phyloP scores from a whole-genome alignment of 2,329 filamentous ascomycete species.

The Penicillium sp. region DNA sequence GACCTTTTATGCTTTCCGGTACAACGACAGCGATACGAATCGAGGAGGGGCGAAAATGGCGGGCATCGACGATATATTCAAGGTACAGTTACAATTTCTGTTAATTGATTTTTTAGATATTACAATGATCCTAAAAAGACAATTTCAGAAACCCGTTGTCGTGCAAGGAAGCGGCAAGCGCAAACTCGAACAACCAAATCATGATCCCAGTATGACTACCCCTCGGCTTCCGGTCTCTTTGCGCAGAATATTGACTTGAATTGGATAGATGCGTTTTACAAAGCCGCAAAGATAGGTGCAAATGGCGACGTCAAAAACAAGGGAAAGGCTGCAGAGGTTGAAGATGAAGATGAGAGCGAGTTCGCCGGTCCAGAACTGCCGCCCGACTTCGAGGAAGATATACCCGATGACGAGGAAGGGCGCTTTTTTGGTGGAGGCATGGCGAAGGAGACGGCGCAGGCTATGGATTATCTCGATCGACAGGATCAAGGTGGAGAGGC shows the following conservation, averaged over 20 bases:
- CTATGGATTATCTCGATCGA: conserved; percentile 81
- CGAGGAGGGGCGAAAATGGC: conserved; percentile 43
- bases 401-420: conserved; percentile 79
- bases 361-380: conserved; percentile 54
- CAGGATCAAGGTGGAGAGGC: conserved; percentile 54
- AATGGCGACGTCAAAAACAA: conserved; percentile 50
- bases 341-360: conserved; percentile 48
- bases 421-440: conserved; percentile 95
- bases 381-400: conserved; percentile 55
- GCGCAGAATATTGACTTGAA: conserved; percentile 16
- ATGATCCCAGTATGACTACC: conserved; percentile 45
- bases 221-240: background rate
- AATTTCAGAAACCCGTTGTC: conserved; percentile 44
- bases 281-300: conserved; percentile 53
- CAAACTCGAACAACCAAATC: conserved; percentile 52
- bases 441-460: conserved; percentile 71
- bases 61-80: conserved; percentile 61
- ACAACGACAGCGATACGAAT: background rate
- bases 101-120: background rate
- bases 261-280: conserved; percentile 52
- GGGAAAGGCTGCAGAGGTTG: conserved; percentile 42
- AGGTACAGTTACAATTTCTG: conserved; percentile 30
- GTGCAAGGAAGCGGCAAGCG: conserved; percentile 48
- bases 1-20: background rate
- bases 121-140: background rate